Conservation (phyloP, 163 green algal genomes). For the Coccomyxa subellipsoidea region DNA sequence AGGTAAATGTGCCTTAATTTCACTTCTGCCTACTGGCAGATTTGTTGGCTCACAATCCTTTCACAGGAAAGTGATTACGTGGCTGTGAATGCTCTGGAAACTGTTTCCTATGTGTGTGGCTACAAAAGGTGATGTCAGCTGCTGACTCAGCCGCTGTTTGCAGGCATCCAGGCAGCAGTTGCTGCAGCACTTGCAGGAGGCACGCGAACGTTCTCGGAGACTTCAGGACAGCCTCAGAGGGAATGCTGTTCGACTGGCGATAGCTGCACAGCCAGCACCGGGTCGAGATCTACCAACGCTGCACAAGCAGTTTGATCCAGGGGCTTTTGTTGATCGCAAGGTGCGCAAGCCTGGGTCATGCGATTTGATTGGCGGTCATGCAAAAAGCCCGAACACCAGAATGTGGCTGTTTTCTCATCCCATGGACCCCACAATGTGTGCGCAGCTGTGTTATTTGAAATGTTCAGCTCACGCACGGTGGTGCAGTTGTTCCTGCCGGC, state of each 20-base stretch:
- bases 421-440: no score
- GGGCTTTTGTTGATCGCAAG: neutral
- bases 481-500: no score
- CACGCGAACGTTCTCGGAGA: neutral
- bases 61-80: no score
- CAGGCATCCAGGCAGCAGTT: neutral
- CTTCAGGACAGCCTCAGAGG: neutral
- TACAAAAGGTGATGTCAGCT: no score
- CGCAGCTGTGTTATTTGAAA: no score
- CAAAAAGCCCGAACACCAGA: no score
- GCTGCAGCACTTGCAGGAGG: neutral
- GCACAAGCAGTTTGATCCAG: neutral
- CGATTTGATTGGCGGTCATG: no score
- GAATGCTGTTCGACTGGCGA: neutral
- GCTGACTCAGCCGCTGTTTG: neutral
- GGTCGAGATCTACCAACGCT: neutral
- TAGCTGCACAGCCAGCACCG: neutral
- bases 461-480: no score
- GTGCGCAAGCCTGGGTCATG: no score
- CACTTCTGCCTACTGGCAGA: neutral
- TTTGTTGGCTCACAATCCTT: neutral
- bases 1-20: neutral
- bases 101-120: no score
- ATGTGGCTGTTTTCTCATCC: no score
- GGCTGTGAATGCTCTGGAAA: no score